A percentile compares a stretch with the other conserved stretches of the same genome.
Conservation (phyloP, 208 protist genomes). For the Trypanosomatidae sp. region DNA sequence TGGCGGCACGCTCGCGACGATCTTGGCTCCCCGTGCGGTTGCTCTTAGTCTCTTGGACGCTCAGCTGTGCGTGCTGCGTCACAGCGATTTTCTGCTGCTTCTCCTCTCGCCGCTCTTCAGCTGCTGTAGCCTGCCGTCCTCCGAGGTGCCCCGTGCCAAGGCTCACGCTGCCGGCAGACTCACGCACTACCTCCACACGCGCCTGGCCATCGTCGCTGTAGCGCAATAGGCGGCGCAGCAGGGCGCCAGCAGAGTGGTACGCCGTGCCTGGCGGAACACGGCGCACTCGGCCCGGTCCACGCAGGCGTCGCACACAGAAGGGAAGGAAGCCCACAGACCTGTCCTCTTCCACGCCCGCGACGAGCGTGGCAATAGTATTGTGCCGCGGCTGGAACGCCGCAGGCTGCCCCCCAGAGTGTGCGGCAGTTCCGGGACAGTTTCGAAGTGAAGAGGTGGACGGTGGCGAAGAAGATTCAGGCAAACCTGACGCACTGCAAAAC, state of each 20-base stretch:
- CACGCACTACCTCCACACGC: slow-evolving; percentile 28
- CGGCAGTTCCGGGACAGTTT: background rate
- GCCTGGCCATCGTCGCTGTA: slow-evolving; percentile 31
- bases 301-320: slow-evolving; percentile 23
- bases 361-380: background rate
- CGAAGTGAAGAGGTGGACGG: background rate
- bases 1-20: slow-evolving; percentile 16
- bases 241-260: slow-evolving; percentile 47
- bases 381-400: background rate
- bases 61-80: background rate
- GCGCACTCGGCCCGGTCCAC: slow-evolving; percentile 46
- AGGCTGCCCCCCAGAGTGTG: background rate
- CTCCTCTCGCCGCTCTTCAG: background rate
- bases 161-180: background rate
- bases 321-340: slow-evolving; percentile 3
- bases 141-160: background rate
- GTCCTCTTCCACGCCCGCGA: slow-evolving; percentile 2
- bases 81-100: background rate
- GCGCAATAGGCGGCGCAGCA: slow-evolving; percentile 27
- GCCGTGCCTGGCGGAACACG: slow-evolving; percentile 42
- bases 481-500: background rate
- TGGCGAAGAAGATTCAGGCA: background rate
- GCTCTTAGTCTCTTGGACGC: background rate
- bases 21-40: slow-evolving; percentile 8
- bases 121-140: background rate